Base-by-base conservation (phyloP, 2,329 filamentous ascomycete genomes). In the Microsporum audouinii region DNA sequence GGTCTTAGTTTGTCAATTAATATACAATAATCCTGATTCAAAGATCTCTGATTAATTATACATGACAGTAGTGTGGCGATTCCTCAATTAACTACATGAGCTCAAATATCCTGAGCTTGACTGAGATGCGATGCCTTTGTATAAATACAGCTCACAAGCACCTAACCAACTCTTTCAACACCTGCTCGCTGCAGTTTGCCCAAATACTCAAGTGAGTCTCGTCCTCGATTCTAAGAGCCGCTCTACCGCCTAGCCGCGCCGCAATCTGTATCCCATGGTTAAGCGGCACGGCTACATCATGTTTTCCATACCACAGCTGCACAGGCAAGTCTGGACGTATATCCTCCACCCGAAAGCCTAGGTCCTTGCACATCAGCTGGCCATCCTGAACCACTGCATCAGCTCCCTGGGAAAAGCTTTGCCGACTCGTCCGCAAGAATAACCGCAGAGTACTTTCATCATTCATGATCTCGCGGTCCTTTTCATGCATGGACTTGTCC, bases 281-380 rank as follows among this genome's bases (percentile, higher is more conserved):
- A 1, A 68, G 65, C 41, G 72, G 73, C 49, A 75, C 69, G 62
- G 65, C 66, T 23, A 31, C 65, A 66, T 76, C 73, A 2, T 66
- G 38, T 49, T 67, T 72, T 23, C 71, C 72, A 65, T 75, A 71
- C 72, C 72, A 75, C 64, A 76, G 47, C 60, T 72, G 68, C 34
- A 75, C 68, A 1, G 69, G 69, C 49, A 76, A 60, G 61, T 75
- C 73, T 0, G 62, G 56, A 2, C 71, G 58, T 31, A 75, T 71
- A 61, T 74, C 73, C 60, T 72, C 65, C 1, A 76, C 62, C 58
- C 63, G 59, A 60, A 76, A 76, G 0, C 71, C 73, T 65, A 66
- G 73, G 7, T 69, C 61, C 3, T 43, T 60, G 53, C 66, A 69
- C 43, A 70, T 63, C 34, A 70, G 12, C 51, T 56, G 68, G 5